These are phyloP conservation scores for Beauveria varroae DNA, from an alignment of 2,329 filamentous ascomycete genomes.

Conservation along the genomic window DNA sequence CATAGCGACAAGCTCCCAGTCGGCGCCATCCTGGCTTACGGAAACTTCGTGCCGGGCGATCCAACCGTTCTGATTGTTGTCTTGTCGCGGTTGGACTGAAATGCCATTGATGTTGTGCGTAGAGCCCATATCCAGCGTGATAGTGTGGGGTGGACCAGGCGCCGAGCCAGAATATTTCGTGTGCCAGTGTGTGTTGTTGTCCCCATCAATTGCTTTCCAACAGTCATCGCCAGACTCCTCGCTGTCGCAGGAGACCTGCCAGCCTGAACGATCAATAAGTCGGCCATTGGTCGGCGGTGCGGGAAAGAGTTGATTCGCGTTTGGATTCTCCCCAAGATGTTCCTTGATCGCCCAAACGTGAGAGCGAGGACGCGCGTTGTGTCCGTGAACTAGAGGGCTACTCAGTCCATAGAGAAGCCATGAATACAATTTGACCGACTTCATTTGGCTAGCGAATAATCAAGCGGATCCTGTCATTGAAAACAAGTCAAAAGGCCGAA, in stretches of 20 bases:
- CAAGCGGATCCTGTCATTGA: too few species aligned
- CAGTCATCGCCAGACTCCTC: conserved; percentile 21
- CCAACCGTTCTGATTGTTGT: conserved; percentile 19
- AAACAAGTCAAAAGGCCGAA: too few species aligned
- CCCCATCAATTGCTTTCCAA: conserved; percentile 22
- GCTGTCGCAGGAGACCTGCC: conserved; percentile 24
- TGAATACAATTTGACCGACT: background rate
- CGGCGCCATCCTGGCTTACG: conserved; percentile 21
- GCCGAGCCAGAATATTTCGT: conserved; percentile 10
- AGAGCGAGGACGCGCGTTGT: background rate
- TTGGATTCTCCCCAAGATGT: conserved; percentile 1
- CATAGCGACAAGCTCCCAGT: conserved; percentile 20
- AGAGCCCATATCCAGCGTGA: conserved; percentile 23
- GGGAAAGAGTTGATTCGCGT: conserved; percentile 1
- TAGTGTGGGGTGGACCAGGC: conserved; percentile 19
- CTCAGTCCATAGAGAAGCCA: background rate
- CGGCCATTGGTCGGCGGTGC: background rate
- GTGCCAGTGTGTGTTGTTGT: conserved; percentile 23
- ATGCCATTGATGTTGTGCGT: conserved; percentile 22
- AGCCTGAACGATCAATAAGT: conserved; percentile 12
- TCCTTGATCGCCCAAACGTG: background rate
- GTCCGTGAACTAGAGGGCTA: background rate
- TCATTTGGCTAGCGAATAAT: background rate
- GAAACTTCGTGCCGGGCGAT: conserved; percentile 23
- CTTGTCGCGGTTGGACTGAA: conserved; percentile 23